phyloP scores from a whole-genome alignment of 2,329 filamentous ascomycete species.

The Ceratocystis alfenasii region DNA sequence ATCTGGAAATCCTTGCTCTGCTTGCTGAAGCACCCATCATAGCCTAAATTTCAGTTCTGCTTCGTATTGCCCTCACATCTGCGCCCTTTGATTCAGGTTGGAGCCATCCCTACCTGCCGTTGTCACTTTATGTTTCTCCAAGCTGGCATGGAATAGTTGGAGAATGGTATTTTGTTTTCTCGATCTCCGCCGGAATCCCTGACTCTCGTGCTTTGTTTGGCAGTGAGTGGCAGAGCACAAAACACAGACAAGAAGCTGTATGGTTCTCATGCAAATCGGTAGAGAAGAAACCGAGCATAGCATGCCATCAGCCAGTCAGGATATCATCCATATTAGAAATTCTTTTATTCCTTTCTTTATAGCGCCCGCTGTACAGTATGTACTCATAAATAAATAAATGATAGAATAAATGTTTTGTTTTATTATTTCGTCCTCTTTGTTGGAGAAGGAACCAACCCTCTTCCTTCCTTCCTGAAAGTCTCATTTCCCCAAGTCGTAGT shows the following conservation, averaged over 20 bases:
- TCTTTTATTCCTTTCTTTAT: background rate
- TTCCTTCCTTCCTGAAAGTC: too few species aligned
- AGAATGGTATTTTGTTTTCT: background rate
- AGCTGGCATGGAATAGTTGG: background rate
- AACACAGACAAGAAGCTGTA: background rate
- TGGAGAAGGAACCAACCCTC: too few species aligned
- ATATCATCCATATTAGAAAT: background rate
- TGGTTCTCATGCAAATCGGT: background rate
- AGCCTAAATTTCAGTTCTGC: background rate
- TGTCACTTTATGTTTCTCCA: conserved; percentile 7
- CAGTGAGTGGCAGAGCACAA: background rate
- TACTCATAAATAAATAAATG: too few species aligned
- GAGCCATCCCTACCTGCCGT: background rate
- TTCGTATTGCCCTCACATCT: background rate
- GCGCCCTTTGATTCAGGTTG: background rate
- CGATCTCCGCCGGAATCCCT: background rate
- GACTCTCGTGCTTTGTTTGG: background rate
- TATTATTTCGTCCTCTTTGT: too few species aligned
- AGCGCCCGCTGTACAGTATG: too few species aligned
- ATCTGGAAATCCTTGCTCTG: background rate
- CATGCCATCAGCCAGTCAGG: too few species aligned
- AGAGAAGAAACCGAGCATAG: background rate
- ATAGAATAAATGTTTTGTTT: too few species aligned
- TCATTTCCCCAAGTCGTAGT: too few species aligned
- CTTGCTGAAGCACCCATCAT: background rate